Evolutionary conservation across 2,329 filamentous ascomycete species (phyloP).

Genomic region (Curvularia eragrostidis): DNA sequence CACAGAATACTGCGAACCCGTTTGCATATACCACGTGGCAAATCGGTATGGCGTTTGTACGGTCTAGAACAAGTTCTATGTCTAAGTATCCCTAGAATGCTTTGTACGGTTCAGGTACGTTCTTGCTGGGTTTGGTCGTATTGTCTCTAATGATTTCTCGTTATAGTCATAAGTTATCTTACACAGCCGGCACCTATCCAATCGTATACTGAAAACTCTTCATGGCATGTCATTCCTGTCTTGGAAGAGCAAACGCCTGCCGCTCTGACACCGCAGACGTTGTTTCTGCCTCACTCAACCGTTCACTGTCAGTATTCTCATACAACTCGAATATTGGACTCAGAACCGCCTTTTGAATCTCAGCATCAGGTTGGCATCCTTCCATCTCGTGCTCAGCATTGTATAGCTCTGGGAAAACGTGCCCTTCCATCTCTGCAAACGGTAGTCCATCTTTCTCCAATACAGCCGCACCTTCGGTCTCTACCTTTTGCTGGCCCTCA

Average conservation of each 20-base stretch:
- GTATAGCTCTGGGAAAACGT: slow-evolving; percentile 9
- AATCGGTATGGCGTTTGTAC: too few relatives aligned
- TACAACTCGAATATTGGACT: neutral
- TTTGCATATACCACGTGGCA: neutral
- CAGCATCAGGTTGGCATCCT: neutral
- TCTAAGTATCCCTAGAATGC: neutral
- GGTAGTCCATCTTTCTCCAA: slow-evolving; percentile 14
- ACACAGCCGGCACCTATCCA: neutral
- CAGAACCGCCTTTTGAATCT: neutral
- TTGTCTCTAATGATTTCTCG: neutral
- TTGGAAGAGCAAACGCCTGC: neutral
- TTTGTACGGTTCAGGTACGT: neutral
- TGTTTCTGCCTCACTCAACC: neutral
- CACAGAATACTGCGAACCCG: neutral
- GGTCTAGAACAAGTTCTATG: too few relatives aligned
- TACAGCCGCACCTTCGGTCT: slow-evolving; percentile 13
- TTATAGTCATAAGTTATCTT: neutral
- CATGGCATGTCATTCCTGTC: neutral
- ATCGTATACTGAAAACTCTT: neutral
- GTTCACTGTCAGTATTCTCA: neutral
- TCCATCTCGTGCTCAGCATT: neutral
- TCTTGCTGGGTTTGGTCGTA: neutral
- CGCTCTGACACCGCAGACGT: neutral
- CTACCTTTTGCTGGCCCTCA: slow-evolving; percentile 10
- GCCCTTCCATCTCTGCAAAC: slow-evolving; percentile 18